Evolutionary conservation across 352 stramenopile genomes (phyloP).

Genomic region (Globisporangium cederbergense): DNA sequence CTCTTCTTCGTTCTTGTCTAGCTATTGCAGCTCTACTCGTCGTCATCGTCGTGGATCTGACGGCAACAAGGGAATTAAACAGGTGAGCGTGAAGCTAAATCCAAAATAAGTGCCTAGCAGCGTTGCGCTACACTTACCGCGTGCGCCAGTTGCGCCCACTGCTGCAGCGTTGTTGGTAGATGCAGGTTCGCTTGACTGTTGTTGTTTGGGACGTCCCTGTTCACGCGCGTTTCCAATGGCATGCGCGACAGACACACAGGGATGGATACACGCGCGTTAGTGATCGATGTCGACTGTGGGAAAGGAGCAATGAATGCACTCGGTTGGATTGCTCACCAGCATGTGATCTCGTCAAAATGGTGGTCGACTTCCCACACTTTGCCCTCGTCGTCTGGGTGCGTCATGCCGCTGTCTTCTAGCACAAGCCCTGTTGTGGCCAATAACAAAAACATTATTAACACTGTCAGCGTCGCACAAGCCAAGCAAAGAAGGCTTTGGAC

Average conservation of each 20-base stretch:
- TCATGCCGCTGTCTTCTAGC: constrained; percentile 57
- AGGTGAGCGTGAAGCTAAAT: neutral
- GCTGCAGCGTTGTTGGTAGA: constrained; percentile 42
- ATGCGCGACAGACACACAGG: constrained; percentile 3
- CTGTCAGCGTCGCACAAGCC: too few species aligned
- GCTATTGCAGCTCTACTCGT: neutral
- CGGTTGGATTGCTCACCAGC: constrained; percentile 37
- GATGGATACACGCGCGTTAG: neutral
- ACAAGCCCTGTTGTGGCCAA: constrained; percentile 39
- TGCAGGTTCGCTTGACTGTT: constrained; percentile 47
- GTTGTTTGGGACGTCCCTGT: constrained; percentile 57
- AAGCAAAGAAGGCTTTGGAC: too few species aligned
- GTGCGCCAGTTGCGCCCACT: constrained; percentile 53
- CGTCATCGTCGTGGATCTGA: constrained; percentile 9
- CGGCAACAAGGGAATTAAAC: neutral
- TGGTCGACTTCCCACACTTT: constrained; percentile 74
- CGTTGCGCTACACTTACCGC: constrained; percentile 28
- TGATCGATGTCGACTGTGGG: neutral
- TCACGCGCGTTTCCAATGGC: neutral
- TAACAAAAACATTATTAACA: neutral
- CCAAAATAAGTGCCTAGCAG: neutral
- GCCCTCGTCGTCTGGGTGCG: constrained; percentile 54
- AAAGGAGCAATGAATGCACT: neutral
- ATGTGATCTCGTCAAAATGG: constrained; percentile 69
- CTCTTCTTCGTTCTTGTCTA: neutral